Base-by-base conservation (phyloP, 129 eudicot genomes). In the Erigeron canadensis region DNA sequence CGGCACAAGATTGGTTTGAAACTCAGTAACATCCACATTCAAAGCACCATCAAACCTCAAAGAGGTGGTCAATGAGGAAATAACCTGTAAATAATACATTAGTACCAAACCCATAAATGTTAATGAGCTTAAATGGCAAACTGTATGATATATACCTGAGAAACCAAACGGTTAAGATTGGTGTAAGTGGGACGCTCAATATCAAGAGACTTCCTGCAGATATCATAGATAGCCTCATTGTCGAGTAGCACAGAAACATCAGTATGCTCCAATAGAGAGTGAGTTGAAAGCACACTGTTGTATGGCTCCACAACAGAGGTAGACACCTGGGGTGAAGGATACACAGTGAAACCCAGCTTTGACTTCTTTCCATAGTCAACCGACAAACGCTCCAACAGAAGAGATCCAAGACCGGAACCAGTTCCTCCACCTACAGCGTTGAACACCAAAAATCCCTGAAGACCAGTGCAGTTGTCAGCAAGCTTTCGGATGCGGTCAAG, bases 341-440 rank as follows among this genome's bases (percentile, higher is more conserved):
- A 84, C 7, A 84, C 81, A 13, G 87, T 84, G 77, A 84, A 84
- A 10, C 87, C 87, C 15, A 34, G 47, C 71, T 74, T 74, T 10
- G 78, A 87, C 65, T 87, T 87, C 78, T 87, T 87, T 40, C 93
- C 93, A 59, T 87, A 87, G 83, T 87, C 93, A 77, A 87, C 93
- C 3, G 93, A 87, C 22, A 87, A 67, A 19, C 89, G 89, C 79
- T 87, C 93, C 66, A 87, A 65, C 16, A 84, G 87, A 74, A 87
- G 82, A 77, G 92, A 87, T 3, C 92, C 92, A 58, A 87, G 79
- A 56, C 92, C 92, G 58, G 93, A 87, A 39, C 93, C 89, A 19
- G 93, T 87, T 58, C 93, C 93, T 22, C 93, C 93, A 41, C 93
- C 93, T 39, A 84, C 93, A 69, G 87, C 87, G n/a, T 84, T 84